These are phyloP conservation scores for Metschnikowia colocasiae DNA, from an alignment of 805 yeast species.

Conservation along the genomic window DNA sequence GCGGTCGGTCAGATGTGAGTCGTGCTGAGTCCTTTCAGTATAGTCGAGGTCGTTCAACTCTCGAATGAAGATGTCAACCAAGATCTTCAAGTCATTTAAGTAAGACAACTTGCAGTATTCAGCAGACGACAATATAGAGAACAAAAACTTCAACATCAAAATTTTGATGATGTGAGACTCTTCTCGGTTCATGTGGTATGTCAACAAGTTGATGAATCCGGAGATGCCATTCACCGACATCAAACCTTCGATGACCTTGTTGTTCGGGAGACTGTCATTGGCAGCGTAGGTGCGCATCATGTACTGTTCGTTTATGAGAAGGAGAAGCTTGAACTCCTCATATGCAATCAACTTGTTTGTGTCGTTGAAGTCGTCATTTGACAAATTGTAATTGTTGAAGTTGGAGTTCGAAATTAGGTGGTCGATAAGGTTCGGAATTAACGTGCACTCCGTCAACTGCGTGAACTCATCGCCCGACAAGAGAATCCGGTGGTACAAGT, in stretches of 20 bases:
- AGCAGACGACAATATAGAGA: slow-evolving; percentile 65
- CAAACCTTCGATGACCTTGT: slow-evolving; percentile 53
- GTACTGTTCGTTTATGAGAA: slow-evolving; percentile 84
- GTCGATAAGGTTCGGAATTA: slow-evolving; percentile 29
- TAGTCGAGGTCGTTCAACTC: slow-evolving; percentile 69
- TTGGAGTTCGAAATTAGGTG: slow-evolving; percentile 32
- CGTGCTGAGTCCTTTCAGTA: slow-evolving; percentile 17
- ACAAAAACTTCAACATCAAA: slow-evolving; percentile 73
- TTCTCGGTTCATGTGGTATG: slow-evolving; percentile 68
- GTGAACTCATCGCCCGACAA: slow-evolving; percentile 34
- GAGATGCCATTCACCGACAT: slow-evolving; percentile 47
- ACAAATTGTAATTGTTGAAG: slow-evolving; percentile 32
- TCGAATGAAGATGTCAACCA: slow-evolving; percentile 77
- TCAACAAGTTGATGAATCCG: slow-evolving; percentile 61
- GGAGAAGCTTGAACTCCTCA: slow-evolving; percentile 64
- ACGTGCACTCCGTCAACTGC: slow-evolving; percentile 22
- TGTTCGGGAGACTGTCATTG: slow-evolving; percentile 29
- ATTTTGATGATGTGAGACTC: slow-evolving; percentile 68
- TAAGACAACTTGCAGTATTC: slow-evolving; percentile 67
- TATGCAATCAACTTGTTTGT: slow-evolving; percentile 51
- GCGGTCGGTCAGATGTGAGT: slow-evolving; percentile 51
- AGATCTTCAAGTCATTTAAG: slow-evolving; percentile 77
- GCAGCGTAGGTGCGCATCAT: slow-evolving; percentile 54
- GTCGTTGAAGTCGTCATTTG: slow-evolving; percentile 29
- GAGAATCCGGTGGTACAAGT: slow-evolving; percentile 34